Percentiles rank a stretch among this genome's conserved stretches.
Evolutionary conservation across 2,329 filamentous ascomycete genomes (phyloP).

Genomic region (Fusarium sp.): DNA sequence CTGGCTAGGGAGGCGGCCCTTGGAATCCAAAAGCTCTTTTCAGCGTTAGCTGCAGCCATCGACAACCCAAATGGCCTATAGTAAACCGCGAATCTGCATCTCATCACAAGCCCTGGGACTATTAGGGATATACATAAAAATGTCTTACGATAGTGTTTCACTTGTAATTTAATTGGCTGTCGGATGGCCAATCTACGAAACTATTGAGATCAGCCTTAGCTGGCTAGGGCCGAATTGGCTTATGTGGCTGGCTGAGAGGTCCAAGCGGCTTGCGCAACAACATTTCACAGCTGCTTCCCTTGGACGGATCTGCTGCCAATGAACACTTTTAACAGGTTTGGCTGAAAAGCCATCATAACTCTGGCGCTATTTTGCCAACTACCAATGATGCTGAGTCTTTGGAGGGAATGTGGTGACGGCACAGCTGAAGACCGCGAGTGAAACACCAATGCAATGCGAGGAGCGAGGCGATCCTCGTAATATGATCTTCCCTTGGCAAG

Average conservation of each 20-base stretch:
- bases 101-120: neutral
- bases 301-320: neutral
- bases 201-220: neutral
- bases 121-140: neutral
- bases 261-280: conserved; percentile 17
- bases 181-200: neutral
- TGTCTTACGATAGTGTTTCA: neutral
- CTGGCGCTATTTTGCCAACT: neutral
- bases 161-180: neutral
- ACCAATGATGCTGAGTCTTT: neutral
- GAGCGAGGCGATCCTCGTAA: neutral
- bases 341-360: neutral
- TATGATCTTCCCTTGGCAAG: neutral
- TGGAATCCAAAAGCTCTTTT: neutral
- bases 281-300: neutral
- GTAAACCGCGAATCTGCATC: neutral
- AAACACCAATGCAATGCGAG: neutral
- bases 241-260: conserved; percentile 26
- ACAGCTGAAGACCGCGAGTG: neutral
- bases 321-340: neutral
- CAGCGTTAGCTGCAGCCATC: conserved; percentile 4
- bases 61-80: neutral
- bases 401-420: neutral
- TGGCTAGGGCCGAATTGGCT: neutral
- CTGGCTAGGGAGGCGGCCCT: neutral